Percentiles rank a stretch among this genome's conserved stretches.
Conservation (phyloP, 1,139 yeast genomes). For the Pichia sp. region DNA sequence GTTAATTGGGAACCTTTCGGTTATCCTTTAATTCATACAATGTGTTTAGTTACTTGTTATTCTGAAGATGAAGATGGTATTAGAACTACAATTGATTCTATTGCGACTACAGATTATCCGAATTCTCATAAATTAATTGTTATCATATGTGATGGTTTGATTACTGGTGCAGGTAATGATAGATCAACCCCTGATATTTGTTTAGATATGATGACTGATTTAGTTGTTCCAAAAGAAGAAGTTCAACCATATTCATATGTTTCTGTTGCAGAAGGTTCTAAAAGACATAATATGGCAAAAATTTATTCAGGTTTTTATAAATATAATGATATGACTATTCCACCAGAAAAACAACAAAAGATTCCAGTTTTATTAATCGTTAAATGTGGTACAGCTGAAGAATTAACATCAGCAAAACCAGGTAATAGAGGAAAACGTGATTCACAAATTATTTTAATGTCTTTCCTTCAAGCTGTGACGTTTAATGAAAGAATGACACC, state of each 20-base stretch:
- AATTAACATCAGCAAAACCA: constrained; percentile 74
- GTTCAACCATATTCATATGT: constrained; percentile 82
- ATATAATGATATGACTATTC: constrained; percentile 67
- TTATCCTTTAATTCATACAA: constrained; percentile 78
- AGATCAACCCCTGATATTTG: constrained; percentile 83
- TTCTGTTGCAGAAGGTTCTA: constrained; percentile 88
- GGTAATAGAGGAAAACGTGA: constrained; percentile 99
- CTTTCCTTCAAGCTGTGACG: constrained; percentile 82
- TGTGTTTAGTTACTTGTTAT: constrained; percentile 86
- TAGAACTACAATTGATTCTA: constrained; percentile 81
- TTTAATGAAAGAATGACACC: constrained; percentile 97
- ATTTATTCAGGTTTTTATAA: constrained; percentile 87
- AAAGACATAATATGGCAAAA: constrained; percentile 97
- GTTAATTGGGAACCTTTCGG: constrained; percentile 82
- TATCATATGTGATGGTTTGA: constrained; percentile 86
- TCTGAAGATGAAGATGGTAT: constrained; percentile 87
- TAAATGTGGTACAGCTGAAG: constrained; percentile 90
- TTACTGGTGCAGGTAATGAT: constrained; percentile 91
- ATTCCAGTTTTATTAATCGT: constrained; percentile 80
- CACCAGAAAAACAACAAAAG: constrained; percentile 78
- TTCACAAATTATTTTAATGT: constrained; percentile 90
- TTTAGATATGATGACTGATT: constrained; percentile 82
- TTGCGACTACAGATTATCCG: constrained; percentile 90
- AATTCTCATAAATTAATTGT: constrained; percentile 84
- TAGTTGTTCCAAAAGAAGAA: constrained; percentile 61